phyloP scores from a whole-genome alignment of 2,329 filamentous ascomycete genomes.

The Xylariales sp. region DNA sequence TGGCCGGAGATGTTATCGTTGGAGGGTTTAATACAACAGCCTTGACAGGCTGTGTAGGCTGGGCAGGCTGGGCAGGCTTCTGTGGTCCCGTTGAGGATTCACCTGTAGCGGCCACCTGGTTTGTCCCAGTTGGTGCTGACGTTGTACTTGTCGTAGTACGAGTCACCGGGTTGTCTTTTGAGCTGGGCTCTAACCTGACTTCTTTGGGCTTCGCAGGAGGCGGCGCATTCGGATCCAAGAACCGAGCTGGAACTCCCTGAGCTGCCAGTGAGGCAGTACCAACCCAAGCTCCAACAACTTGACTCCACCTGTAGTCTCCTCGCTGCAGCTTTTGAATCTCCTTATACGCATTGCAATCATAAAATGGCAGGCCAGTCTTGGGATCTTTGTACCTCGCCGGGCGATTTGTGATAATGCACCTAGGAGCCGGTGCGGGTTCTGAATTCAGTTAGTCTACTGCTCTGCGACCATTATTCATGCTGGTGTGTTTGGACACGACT shows the following conservation, averaged over 20 bases:
- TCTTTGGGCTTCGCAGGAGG: constrained; percentile 17
- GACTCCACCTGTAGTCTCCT: constrained; percentile 79
- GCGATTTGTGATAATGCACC: constrained; percentile 80
- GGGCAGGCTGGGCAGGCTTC: too few species aligned
- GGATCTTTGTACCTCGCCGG: constrained; percentile 83
- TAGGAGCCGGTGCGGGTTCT: constrained; percentile 48
- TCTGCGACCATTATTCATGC: not conserved
- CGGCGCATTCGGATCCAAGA: constrained; percentile 42
- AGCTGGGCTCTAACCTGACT: constrained; percentile 6
- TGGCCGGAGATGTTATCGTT: too few species aligned
- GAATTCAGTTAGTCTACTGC: constrained; percentile 13
- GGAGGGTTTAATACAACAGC: too few species aligned
- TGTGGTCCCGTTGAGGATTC: too few species aligned
- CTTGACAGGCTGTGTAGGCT: too few species aligned
- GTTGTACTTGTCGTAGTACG: too few species aligned
- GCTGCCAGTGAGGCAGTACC: constrained; percentile 63
- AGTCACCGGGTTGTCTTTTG: constrained; percentile 3
- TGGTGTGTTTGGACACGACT: constrained; percentile 14
- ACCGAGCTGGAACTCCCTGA: constrained; percentile 75
- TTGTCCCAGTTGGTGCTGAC: too few species aligned
- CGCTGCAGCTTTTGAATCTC: constrained; percentile 71
- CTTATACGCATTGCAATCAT: constrained; percentile 73
- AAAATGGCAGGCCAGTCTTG: constrained; percentile 75
- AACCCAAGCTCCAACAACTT: constrained; percentile 76
- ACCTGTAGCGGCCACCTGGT: too few species aligned